These are phyloP conservation scores for Santalum album DNA, from an alignment of 164 flowering plant genomes.

Conservation along the genomic window DNA sequence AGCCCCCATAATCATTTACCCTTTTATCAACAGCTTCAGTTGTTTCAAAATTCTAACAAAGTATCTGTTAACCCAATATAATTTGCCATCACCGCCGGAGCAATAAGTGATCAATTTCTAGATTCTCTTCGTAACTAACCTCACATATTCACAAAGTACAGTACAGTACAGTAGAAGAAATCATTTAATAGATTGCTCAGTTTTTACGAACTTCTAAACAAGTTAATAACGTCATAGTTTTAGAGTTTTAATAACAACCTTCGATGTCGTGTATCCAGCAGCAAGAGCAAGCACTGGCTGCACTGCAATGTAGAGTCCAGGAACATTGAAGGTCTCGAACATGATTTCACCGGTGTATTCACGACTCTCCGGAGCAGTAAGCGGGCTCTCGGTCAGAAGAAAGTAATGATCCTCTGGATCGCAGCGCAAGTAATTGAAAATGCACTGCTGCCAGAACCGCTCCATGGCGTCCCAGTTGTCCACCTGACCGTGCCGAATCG, in stretches of 20 bases:
- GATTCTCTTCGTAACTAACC: no score
- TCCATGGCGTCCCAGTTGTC: constrained; percentile 99
- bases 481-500: constrained; percentile 83
- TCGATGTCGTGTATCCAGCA: constrained; percentile 92
- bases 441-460: constrained; percentile 98
- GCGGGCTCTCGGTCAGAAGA: constrained; percentile 87
- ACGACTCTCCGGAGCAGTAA: constrained; percentile 90
- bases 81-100: no score
- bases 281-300: constrained; percentile 98
- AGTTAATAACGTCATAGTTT: no score
- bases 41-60: no score
- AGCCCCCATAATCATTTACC: no score
- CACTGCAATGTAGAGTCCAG: constrained; percentile 94
- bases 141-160: no score
- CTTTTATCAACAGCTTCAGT: no score
- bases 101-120: no score
- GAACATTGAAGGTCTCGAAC: constrained; percentile 99
- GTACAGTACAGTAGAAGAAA: no score
- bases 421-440: constrained; percentile 87
- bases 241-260: constrained; percentile 64
- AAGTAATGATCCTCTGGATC: constrained; percentile 99
- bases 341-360: constrained; percentile 97
- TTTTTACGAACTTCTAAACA: no score
- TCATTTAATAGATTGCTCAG: no score
- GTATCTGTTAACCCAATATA: no score